Percentiles rank a stretch among this genome's conserved stretches.
Evolutionary conservation across 352 stramenopile genomes (phyloP).

Genomic region (Globisporangium abappressorium): DNA sequence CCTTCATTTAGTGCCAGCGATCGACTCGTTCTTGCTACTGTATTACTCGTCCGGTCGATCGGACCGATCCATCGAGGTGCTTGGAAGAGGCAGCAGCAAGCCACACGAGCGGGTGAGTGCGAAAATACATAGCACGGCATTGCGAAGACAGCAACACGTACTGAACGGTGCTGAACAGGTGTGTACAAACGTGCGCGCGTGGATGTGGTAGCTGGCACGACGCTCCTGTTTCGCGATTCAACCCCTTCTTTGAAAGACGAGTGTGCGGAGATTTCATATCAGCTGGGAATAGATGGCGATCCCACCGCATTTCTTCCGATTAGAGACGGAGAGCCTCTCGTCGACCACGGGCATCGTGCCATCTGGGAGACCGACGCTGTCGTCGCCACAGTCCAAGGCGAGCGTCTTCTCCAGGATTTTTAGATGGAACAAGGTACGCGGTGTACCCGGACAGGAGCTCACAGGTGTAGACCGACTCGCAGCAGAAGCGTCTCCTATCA

Average conservation of each 20-base stretch:
- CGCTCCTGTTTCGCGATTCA: neutral
- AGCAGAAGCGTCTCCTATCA: conserved; percentile 21
- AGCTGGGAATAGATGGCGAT: conserved; percentile 10
- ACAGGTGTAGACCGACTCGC: neutral
- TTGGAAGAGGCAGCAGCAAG: neutral
- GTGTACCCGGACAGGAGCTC: conserved; percentile 25
- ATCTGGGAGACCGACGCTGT: neutral
- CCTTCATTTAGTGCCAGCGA: neutral
- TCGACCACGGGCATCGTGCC: conserved; percentile 12
- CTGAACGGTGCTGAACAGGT: neutral
- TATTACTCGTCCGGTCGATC: neutral
- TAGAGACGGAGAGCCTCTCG: conserved; percentile 19
- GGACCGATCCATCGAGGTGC: neutral
- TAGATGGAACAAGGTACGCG: conserved; percentile 34
- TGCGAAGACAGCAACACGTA: neutral
- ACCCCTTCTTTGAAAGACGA: neutral
- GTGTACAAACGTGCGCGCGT: neutral
- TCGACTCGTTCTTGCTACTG: neutral
- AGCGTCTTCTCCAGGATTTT: conserved; percentile 11
- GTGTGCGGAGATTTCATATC: neutral
- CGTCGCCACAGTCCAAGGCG: neutral
- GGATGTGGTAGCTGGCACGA: neutral
- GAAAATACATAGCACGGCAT: neutral
- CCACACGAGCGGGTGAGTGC: neutral
- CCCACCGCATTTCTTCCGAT: conserved; percentile 18